Base-by-base conservation (phyloP, 345 rosid species). In the Moricandia arvensis region DNA sequence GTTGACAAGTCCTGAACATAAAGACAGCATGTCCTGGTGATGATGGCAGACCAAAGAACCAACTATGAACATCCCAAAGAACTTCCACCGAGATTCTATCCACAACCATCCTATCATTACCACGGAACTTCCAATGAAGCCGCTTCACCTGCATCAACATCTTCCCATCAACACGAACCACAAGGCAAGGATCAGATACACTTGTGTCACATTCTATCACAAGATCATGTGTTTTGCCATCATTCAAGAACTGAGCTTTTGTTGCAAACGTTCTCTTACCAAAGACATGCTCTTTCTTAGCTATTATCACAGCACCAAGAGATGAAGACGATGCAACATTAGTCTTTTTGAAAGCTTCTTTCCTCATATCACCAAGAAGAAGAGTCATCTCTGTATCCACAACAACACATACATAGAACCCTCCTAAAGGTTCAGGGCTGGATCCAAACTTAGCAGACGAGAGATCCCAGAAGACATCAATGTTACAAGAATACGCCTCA, bases 31-130 rank as follows among this genome's bases (percentile, higher is more conserved):
- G 87, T 18, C 93, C 93, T 7, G 80, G 53, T 17, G 94, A 73
- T 0, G 90, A 67, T 6, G 95, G 81, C 27, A 88, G 29, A 29
- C 95, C 91, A 62, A 89, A 94, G 26, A 94, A 89, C 98, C 98
- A 91, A 75, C 78, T 87, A 81, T 94, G 87, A 7, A 94, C 96
- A 81, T 94, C 98, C 98, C 98, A 94, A 38, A 86, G 86, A 72
- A 91, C 90, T 79, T 94, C 97, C 16, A 94, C 88, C 0, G 90
- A 84, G 43, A 89, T 37, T 34, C 96, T 95, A 76, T 88, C 90
- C 10, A 94, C 91, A 78, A 87, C 72, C 59, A 91, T 89, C 5
- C 90, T 91, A 66, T 84, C 85, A 58, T 91, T 94, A 29, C 96
- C 97, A 21, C 97, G 82, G 63, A 94, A 94, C 85, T 91, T 94